Conservation (phyloP, 225 moss, liverwort and hornwort genomes). For the Anthoceros angustus region DNA sequence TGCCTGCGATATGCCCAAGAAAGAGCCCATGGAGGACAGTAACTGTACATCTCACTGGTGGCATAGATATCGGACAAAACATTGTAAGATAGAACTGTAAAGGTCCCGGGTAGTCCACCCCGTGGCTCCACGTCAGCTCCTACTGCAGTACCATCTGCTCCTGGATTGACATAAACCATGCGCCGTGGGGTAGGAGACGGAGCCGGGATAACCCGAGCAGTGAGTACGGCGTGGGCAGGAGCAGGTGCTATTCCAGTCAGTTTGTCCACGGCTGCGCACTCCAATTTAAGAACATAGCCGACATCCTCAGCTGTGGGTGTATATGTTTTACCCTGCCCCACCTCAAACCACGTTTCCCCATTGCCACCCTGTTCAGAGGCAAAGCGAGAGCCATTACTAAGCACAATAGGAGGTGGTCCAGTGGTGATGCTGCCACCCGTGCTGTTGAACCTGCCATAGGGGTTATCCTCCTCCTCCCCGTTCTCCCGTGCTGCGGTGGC, state of each 20-base stretch:
- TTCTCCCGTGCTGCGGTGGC: slow-evolving; percentile 71
- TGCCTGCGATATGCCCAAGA: slow-evolving; percentile 68
- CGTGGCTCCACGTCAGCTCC: slow-evolving; percentile 41
- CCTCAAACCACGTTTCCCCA: slow-evolving; percentile 52
- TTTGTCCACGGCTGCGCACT: slow-evolving; percentile 64
- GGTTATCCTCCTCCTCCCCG: slow-evolving; percentile 78
- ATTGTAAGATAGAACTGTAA: slow-evolving; percentile 70
- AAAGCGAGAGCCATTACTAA: slow-evolving; percentile 45
- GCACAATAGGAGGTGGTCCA: slow-evolving; percentile 12
- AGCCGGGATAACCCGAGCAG: slow-evolving; percentile 84
- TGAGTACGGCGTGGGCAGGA: slow-evolving; percentile 61
- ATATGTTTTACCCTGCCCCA: slow-evolving; percentile 49
- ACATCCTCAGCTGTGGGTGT: slow-evolving; percentile 74
- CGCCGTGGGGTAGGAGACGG: slow-evolving; percentile 92
- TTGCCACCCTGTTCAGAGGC: slow-evolving; percentile 20
- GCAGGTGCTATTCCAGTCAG: slow-evolving; percentile 55
- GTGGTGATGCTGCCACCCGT: slow-evolving; percentile 20
- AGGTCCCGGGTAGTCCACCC: slow-evolving; percentile 38
- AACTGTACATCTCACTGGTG: slow-evolving; percentile 60
- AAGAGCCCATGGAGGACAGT: slow-evolving; percentile 77
- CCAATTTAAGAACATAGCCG: slow-evolving; percentile 57
- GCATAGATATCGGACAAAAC: slow-evolving; percentile 67
- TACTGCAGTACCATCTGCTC: slow-evolving; percentile 33
- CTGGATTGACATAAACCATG: slow-evolving; percentile 35
- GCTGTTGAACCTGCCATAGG: slow-evolving; percentile 30